Conservation (phyloP, 768 basidiomycete genomes). For the Dentipellis sp. region DNA sequence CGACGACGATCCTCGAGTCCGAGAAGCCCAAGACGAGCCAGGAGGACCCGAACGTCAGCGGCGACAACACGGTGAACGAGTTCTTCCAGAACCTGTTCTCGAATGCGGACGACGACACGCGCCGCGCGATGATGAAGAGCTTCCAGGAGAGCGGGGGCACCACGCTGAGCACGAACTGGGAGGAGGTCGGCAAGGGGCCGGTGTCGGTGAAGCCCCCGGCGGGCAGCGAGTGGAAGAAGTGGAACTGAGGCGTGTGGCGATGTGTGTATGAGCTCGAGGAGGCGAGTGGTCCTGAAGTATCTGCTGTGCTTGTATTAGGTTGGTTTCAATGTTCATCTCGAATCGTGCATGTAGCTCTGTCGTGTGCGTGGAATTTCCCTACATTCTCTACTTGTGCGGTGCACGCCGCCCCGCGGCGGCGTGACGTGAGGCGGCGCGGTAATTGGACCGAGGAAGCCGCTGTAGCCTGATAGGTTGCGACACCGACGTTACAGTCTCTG, state of each 20-base stretch:
- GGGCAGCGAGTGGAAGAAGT: constrained; percentile 80
- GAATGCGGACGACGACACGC: constrained; percentile 87
- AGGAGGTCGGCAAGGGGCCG: constrained; percentile 61
- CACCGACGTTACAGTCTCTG: too few species aligned
- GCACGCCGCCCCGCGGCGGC: too few species aligned
- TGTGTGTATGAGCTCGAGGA: too few species aligned
- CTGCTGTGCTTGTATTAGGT: too few species aligned
- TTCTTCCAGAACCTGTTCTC: constrained; percentile 91
- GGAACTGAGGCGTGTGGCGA: constrained; percentile 27
- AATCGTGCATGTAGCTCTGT: too few species aligned
- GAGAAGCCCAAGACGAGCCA: constrained; percentile 65
- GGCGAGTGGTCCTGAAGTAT: too few species aligned
- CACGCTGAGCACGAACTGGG: constrained; percentile 93
- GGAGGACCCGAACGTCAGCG: constrained; percentile 85
- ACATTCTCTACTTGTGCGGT: background rate
- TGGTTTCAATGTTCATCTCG: too few species aligned
- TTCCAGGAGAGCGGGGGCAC: constrained; percentile 94
- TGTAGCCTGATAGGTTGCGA: too few species aligned
- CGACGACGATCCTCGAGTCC: constrained; percentile 48
- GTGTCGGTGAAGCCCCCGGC: constrained; percentile 78
- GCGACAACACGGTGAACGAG: constrained; percentile 75
- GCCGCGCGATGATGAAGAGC: constrained; percentile 96
- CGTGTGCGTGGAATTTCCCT: too few species aligned
- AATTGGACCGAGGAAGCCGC: too few species aligned
- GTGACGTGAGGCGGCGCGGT: too few species aligned